Evolutionary conservation across 495 filamentous ascomycete species (phyloP).

Genomic region (Aeminium ludgeri): DNA sequence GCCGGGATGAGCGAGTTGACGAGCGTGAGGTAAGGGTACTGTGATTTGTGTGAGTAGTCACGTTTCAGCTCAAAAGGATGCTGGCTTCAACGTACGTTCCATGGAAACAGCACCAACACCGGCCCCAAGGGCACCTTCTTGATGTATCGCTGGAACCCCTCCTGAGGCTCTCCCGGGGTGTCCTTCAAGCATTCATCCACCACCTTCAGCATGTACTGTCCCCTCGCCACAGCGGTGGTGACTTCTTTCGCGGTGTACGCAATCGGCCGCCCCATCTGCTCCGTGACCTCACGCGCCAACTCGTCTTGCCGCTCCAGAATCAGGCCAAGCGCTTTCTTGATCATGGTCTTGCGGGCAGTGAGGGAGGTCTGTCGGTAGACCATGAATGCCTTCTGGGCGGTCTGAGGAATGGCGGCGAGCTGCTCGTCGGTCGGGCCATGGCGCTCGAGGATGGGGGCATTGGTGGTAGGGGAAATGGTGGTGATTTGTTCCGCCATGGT

Average conservation of each 20-base stretch:
- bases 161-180: conserved; percentile 61
- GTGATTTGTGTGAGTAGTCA: not conserved
- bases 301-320: conserved; percentile 56
- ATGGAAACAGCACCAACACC: conserved; percentile 76
- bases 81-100: conserved; percentile 53
- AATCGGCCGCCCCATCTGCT: conserved; percentile 90
- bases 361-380: conserved; percentile 48
- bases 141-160: conserved; percentile 78
- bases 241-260: conserved; percentile 69
- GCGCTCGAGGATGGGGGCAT: conserved; percentile 57
- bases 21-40: conserved; percentile 88
- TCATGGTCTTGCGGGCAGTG: conserved; percentile 52
- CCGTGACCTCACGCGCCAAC: conserved; percentile 65
- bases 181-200: conserved; percentile 54
- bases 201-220: conserved; percentile 65
- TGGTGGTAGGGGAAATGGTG: conserved; percentile 78
- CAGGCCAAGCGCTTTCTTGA: conserved; percentile 54
- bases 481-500: conserved; percentile 73
- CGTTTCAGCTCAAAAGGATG: not conserved
- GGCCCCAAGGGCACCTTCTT: conserved; percentile 72
- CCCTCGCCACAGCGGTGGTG: conserved; percentile 61
- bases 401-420: conserved; percentile 44
- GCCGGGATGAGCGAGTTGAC: conserved; percentile 84
- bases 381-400: conserved; percentile 53
- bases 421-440: conserved; percentile 50